Percentiles rank a stretch among this genome's conserved stretches.
Evolutionary conservation across 495 filamentous ascomycete genomes (phyloP).

Genomic region (Hypoxylon subgilvum): DNA sequence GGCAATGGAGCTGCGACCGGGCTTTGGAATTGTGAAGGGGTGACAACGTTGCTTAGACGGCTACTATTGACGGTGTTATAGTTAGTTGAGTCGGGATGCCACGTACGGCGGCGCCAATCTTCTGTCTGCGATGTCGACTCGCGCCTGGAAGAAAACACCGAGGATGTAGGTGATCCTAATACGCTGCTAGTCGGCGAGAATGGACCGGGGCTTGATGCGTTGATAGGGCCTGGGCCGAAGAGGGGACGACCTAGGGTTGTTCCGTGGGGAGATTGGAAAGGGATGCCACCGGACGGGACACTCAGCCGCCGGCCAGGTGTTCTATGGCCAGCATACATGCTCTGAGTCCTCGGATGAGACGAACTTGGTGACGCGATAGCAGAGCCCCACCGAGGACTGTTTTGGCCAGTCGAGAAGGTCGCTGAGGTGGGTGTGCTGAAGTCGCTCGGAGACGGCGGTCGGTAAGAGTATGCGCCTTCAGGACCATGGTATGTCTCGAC

Average conservation of each 20-base stretch:
- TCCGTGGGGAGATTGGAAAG: slow-evolving; percentile 72
- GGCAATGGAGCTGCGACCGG: slow-evolving; percentile 59
- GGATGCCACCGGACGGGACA: slow-evolving; percentile 76
- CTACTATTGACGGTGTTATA: slow-evolving; percentile 47
- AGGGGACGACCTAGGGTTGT: slow-evolving; percentile 62
- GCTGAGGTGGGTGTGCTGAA: slow-evolving; percentile 77
- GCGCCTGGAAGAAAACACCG: slow-evolving; percentile 66
- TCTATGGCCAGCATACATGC: slow-evolving; percentile 67
- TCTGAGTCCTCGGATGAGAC: slow-evolving; percentile 65
- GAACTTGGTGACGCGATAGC: slow-evolving; percentile 71
- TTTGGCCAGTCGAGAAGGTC: slow-evolving; percentile 73
- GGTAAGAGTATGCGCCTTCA: slow-evolving; percentile 60
- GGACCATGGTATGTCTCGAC: slow-evolving; percentile 65
- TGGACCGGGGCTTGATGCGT: slow-evolving; percentile 57
- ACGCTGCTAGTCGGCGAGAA: slow-evolving; percentile 66
- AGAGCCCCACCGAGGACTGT: slow-evolving; percentile 73
- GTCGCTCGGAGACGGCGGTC: slow-evolving; percentile 67
- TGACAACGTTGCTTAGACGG: slow-evolving; percentile 56
- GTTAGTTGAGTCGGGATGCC: slow-evolving; percentile 81
- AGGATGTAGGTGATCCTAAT: slow-evolving; percentile 72
- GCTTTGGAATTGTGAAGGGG: slow-evolving; percentile 65
- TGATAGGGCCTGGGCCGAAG: slow-evolving; percentile 60
- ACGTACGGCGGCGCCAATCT: slow-evolving; percentile 81
- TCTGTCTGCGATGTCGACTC: slow-evolving; percentile 68
- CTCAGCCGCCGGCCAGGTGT: slow-evolving; percentile 78